Conservation (phyloP, 2,329 filamentous ascomycete genomes). For the Arthrobotrys iridis region DNA sequence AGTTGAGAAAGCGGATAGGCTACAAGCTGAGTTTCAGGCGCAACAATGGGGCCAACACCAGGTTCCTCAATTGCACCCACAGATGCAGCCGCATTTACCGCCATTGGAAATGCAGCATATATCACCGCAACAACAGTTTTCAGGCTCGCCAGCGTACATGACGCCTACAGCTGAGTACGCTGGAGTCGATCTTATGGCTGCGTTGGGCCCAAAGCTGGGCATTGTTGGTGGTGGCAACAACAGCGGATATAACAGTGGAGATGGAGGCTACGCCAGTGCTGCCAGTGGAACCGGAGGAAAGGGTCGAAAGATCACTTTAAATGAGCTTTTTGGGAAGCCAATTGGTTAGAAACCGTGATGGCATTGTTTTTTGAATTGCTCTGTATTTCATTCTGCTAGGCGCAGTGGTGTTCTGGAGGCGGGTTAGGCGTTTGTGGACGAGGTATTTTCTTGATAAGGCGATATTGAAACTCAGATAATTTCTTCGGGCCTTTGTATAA, state of each 20-base stretch:
- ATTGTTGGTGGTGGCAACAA: constrained; percentile 21
- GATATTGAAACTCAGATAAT: no score
- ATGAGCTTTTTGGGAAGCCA: constrained; percentile 40
- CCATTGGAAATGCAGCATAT: constrained; percentile 10
- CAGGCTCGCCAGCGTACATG: constrained; percentile 23
- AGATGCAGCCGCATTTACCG: constrained; percentile 2
- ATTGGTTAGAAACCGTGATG: constrained; percentile 13
- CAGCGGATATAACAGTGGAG: constrained; percentile 44
- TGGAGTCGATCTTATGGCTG: constrained; percentile 48
- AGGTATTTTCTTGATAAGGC: no score
- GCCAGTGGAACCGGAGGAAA: constrained; percentile 20
- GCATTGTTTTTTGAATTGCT: not conserved
- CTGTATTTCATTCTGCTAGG: not conserved
- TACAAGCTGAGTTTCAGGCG: constrained; percentile 1
- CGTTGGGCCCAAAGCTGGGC: constrained; percentile 44
- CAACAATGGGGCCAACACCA: constrained; percentile 4
- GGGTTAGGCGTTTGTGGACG: no score
- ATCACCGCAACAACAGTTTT: not conserved
- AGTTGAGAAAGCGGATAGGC: constrained; percentile 10
- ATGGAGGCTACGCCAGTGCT: constrained; percentile 38
- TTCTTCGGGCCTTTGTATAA: no score
- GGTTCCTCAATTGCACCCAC: not conserved
- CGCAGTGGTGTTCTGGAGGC: not conserved
- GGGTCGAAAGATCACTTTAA: constrained; percentile 41
- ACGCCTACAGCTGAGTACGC: constrained; percentile 29